Conservation (phyloP, 1,139 yeast species). For the Debaryomyces udenii region DNA sequence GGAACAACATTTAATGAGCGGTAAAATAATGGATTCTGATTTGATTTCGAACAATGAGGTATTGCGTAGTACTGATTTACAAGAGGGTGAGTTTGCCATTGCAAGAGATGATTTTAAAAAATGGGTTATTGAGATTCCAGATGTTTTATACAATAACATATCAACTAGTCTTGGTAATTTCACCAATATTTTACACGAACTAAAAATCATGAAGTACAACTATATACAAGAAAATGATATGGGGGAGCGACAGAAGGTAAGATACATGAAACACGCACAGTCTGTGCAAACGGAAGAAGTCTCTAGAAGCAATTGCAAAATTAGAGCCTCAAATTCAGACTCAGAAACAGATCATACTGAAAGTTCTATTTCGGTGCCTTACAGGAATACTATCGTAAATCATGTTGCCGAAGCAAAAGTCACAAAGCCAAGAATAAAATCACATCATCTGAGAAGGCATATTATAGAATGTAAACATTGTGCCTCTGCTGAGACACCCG, state of each 20-base stretch:
- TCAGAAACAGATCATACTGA: neutral
- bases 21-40: neutral
- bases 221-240: constrained; percentile 10
- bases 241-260: neutral
- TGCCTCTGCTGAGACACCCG: constrained; percentile 40
- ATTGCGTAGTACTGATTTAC: constrained; percentile 1
- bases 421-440: constrained; percentile 9
- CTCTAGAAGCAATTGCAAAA: neutral
- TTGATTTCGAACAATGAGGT: neutral
- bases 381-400: neutral
- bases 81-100: constrained; percentile 3
- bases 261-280: neutral
- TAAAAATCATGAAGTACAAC: constrained; percentile 13
- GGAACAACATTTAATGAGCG: constrained; percentile 4
- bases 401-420: neutral
- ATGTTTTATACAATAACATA: constrained; percentile 12
- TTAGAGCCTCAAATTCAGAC: neutral
- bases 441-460: constrained; percentile 13
- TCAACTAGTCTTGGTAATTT: constrained; percentile 10
- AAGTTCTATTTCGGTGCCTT: neutral
- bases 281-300: neutral
- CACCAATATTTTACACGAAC: constrained; percentile 10
- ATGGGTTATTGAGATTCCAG: constrained; percentile 16
- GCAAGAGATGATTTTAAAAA: constrained; percentile 11
- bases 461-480: constrained; percentile 30